Evolutionary conservation across 2,329 filamentous ascomycete species (phyloP), one percentile per base, ranked within the genome.

Genomic region (Cryphonectria radicalis): DNA sequence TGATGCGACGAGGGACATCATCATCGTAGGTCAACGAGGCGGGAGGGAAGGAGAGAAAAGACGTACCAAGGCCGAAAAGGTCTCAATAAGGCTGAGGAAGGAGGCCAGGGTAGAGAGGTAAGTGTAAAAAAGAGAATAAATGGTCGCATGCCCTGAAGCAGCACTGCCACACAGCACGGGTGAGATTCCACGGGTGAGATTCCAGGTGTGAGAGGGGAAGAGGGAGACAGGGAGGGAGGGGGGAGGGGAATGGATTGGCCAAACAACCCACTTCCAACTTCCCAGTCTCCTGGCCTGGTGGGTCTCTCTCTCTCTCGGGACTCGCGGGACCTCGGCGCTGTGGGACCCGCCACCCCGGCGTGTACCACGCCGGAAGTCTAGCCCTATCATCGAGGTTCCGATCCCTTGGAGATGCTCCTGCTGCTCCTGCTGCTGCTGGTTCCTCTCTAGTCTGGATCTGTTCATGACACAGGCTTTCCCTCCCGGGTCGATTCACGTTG

Each of bases 161-260:
- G 55, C 55, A 35, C 55, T 59, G 55, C 55, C 55, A 32, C 55
- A 17, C 28, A 5, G 13, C 32, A 59, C 14, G 25, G 25, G 25
- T 59, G 55, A 59, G 55, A 59, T 59, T 59, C 7, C 14, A 59
- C 14, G 25, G 25, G 25, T 59, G 55, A 59, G 55, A 59, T 59
- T 59, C 7, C 14, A 59, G 28, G 55, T 59, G n/a, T 32, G 32
- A 32, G 32, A 28, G 46, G 8, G 28, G 17, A 59, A 19, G 55
- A 32, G 55, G 55, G 25, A 50, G 43, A 50, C 43, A 50, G 46
- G 19, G 19, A 50, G 46, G 46, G 22, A 8, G 22, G 46, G 46
- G 46, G 46, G 46, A n/a, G 46, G 46, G 46, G n/a, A 59, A 35
- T 32, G 25, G 28, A 35, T 59, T 59, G 28, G 46, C 19, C 46